Base-by-base conservation (phyloP, 2,329 filamentous ascomycete species). In the Aciculosporium take region DNA sequence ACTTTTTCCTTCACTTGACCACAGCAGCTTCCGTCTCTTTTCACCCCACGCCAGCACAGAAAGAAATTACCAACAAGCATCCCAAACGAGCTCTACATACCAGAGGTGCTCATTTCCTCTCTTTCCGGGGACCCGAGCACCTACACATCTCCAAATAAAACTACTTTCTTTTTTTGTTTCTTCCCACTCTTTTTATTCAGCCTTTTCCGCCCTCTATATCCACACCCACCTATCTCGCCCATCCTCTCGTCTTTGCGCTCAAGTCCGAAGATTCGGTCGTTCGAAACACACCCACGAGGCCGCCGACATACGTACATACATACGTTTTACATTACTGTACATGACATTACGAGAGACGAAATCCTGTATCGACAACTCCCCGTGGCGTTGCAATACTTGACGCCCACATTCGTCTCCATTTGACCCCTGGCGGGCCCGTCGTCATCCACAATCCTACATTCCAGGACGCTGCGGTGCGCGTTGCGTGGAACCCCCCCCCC, bases 401-500 rank as follows among this genome's bases (percentile, higher is more conserved):
- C 28, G 20, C 38, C 38, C n/a, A 34, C 30, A 33, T 23, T 21
- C 36, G 23, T 37, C 7, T 29, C 33, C 33, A 17, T 36, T 32
- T 36, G 40, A 29, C 40, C 40, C 27, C 40, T 25, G 32, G 15
- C 30, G 31, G 41, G n/a, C n/a, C 32, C 37, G 30, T 35, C 29
- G 17, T 39, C 24, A 20, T 36, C 31, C 32, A 18, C 18, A 35
- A 35, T 40, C 27, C 13, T 29, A 13, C 24, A 9, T 38, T 18
- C 37, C 25, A 27, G 21, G 18, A 31, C 28, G 32, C 21, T 9
- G 32, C 12, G n/a, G n/a, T 39, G 13, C 29, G 20, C 25, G 27
- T 7, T 36, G 21, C 28, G 32, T 37, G 37, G 37, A 37, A 23
- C 27, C 27, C 20, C 23, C 12, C 23, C 17, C 37, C 31, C 25